A percentile compares a stretch with the other conserved stretches of the same genome.
phyloP scores from a whole-genome alignment of 129 eudicot species.

The Cynara cardunculus region DNA sequence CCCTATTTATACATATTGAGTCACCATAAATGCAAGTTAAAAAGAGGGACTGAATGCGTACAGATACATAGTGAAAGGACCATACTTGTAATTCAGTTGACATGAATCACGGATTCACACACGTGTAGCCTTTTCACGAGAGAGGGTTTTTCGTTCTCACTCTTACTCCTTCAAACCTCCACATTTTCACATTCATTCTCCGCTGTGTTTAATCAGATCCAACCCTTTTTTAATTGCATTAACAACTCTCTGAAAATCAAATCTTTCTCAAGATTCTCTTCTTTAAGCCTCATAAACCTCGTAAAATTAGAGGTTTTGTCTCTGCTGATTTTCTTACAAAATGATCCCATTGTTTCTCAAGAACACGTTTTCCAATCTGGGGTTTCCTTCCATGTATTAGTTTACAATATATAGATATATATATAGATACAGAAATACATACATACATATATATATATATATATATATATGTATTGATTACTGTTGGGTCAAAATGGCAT shows the following conservation, averaged over 20 bases:
- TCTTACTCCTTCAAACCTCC: constrained; percentile 25
- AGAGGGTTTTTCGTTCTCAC: constrained; percentile 23
- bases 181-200: constrained; percentile 19
- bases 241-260: constrained; percentile 13
- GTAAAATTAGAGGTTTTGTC: neutral
- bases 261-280: constrained; percentile 24
- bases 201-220: constrained; percentile 14
- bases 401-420: too few species aligned
- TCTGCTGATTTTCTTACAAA: neutral
- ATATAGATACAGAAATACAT: too few species aligned
- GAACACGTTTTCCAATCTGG: constrained; percentile 1
- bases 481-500: constrained; percentile 1
- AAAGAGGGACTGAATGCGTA: neutral
- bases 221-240: constrained; percentile 18
- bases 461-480: too few species aligned
- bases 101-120: neutral
- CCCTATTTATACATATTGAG: neutral
- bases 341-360: constrained; percentile 3
- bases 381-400: neutral
- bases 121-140: constrained; percentile 16
- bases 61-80: neutral
- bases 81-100: neutral
- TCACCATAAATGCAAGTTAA: neutral
- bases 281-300: constrained; percentile 19
- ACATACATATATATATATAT: too few species aligned